These are phyloP conservation scores for Rasamsonia emersonii DNA, from an alignment of 2,329 filamentous ascomycete genomes.

Conservation along the genomic window DNA sequence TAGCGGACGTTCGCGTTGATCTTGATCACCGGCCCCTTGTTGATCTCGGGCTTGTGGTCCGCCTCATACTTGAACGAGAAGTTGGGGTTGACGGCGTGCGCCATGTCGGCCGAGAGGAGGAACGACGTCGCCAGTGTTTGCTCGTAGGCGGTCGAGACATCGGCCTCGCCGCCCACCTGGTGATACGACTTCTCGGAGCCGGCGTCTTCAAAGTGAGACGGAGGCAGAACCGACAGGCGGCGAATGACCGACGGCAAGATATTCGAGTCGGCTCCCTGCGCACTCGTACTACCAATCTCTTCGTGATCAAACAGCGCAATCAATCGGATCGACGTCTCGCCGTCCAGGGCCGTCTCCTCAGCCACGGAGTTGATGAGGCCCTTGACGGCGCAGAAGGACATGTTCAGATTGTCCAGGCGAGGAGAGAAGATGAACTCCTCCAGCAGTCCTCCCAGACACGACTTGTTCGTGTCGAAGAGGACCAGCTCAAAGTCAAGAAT, in stretches of 20 bases:
- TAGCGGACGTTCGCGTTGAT: conserved; percentile 97
- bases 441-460: conserved; percentile 78
- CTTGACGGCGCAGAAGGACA: conserved; percentile 87
- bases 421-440: conserved; percentile 95
- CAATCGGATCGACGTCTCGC: conserved; percentile 77
- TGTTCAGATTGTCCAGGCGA: conserved; percentile 90
- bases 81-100: conserved; percentile 92
- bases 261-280: conserved; percentile 90
- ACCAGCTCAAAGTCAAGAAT: conserved; percentile 92
- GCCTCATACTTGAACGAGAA: conserved; percentile 86
- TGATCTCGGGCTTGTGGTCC: conserved; percentile 88
- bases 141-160: conserved; percentile 75
- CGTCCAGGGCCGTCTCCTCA: conserved; percentile 55
- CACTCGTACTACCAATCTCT: conserved; percentile 86
- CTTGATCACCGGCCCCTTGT: conserved; percentile 94
- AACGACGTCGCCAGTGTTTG: conserved; percentile 87
- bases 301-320: conserved; percentile 96
- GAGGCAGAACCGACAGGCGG: conserved; percentile 72
- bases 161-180: conserved; percentile 46
- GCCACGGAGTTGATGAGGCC: conserved; percentile 74
- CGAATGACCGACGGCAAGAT: conserved; percentile 79
- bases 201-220: conserved; percentile 42
- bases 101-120: conserved; percentile 95
- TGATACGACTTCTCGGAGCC: conserved; percentile 59
- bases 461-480: conserved; percentile 92